Percentiles rank a stretch among this genome's conserved stretches.
phyloP scores from a whole-genome alignment of 805 yeast genomes.

The Candida ponderosae region DNA sequence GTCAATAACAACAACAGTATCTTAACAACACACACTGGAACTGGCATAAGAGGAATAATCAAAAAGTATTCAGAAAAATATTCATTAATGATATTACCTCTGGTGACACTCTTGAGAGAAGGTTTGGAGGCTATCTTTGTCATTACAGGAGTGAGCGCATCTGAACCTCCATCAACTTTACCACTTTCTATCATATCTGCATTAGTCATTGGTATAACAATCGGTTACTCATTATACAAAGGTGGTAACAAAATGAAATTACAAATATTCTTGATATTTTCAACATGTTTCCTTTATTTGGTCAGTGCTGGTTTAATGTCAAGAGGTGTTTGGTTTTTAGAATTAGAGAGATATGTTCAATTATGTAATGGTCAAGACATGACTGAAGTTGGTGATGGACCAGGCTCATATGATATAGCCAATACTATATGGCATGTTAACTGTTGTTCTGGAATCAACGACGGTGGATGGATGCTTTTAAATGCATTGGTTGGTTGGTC shows the following conservation, averaged over 20 bases:
- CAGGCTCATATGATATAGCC: constrained; percentile 81
- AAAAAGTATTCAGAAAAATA: constrained; percentile 36
- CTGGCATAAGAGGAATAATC: not conserved
- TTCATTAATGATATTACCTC: constrained; percentile 70
- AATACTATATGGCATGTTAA: constrained; percentile 89
- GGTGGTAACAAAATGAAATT: constrained; percentile 76
- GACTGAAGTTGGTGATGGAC: constrained; percentile 84
- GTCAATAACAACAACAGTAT: not conserved
- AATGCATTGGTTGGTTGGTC: constrained; percentile 93
- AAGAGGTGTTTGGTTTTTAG: constrained; percentile 87
- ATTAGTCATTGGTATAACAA: constrained; percentile 45
- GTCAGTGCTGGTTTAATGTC: constrained; percentile 87
- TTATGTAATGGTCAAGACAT: constrained; percentile 76
- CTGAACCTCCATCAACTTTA: constrained; percentile 57
- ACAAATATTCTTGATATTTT: constrained; percentile 63
- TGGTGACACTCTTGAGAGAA: constrained; percentile 81
- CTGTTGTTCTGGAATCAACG: constrained; percentile 87
- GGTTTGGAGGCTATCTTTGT: constrained; percentile 91
- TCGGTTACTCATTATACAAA: constrained; percentile 64
- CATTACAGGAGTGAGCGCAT: constrained; percentile 80
- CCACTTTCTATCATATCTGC: constrained; percentile 62
- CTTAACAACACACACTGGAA: too few relatives aligned
- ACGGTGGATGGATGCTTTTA: constrained; percentile 88
- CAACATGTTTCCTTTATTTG: constrained; percentile 76
- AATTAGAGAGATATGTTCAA: constrained; percentile 65